Percentiles rank a stretch among this genome's conserved stretches.
Conservation (phyloP, 169 alveolate species). For the Cardiosporidium cionae region DNA sequence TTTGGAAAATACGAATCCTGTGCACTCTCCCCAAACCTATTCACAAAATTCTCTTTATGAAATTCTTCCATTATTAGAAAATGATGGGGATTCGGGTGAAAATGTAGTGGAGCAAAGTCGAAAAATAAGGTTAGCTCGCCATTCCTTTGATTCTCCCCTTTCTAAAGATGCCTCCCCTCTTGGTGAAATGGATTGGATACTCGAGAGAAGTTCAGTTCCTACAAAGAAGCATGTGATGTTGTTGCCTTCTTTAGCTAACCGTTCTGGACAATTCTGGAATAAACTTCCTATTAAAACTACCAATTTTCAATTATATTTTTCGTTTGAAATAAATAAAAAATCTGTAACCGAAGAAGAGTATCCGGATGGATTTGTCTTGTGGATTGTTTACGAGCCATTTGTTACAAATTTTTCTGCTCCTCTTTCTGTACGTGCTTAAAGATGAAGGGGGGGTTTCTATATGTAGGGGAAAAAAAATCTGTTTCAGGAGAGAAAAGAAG, state of each 20-base stretch:
- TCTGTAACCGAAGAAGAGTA: neutral
- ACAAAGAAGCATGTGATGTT: neutral
- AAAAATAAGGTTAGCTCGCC: too few relatives aligned
- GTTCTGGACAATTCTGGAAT: neutral
- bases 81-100: too few relatives aligned
- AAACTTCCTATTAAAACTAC: neutral
- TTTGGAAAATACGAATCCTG: too few relatives aligned
- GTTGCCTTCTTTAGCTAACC: neutral
- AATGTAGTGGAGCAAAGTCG: too few relatives aligned
- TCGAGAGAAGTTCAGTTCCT: neutral
- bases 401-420: too few relatives aligned
- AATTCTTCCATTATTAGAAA: too few relatives aligned
- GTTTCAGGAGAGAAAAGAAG: too few relatives aligned
- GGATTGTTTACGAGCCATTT: neutral
- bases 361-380: neutral
- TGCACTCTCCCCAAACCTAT: too few relatives aligned
- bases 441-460: too few relatives aligned
- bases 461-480: too few relatives aligned
- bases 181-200: neutral
- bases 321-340: neutral
- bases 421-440: too few relatives aligned
- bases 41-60: too few relatives aligned
- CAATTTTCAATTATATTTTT: neutral
- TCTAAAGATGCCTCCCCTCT: neutral
- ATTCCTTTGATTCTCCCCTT: neutral